A percentile compares a stretch with the other conserved stretches of the same genome.
Conservation (phyloP, 2,329 filamentous ascomycete genomes). For the Alternaria gaisen region DNA sequence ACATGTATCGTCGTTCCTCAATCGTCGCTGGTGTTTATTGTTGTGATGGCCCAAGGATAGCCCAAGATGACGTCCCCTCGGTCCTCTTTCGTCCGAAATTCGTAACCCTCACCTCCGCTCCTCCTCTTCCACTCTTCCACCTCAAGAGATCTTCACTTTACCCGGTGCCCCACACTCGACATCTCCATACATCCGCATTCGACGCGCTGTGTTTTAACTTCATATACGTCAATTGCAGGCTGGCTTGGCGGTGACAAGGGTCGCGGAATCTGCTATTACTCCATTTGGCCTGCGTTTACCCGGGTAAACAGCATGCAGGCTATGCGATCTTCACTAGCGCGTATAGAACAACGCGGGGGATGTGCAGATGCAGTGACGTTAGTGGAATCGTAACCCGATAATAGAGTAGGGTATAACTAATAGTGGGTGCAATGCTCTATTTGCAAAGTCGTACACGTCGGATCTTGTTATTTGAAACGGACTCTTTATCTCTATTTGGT, state of each 20-base stretch:
- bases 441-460: not conserved
- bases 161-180: not conserved
- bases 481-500: no score
- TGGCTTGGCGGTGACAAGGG: conserved; percentile 22
- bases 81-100: not conserved
- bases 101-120: not conserved
- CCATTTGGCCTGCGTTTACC: not conserved
- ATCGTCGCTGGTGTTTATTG: no score
- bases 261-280: not conserved
- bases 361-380: not conserved
- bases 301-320: not conserved
- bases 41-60: not conserved
- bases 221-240: conserved; percentile 25
- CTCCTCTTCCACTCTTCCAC: not conserved
- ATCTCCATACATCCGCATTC: not conserved
- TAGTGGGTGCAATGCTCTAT: not conserved
- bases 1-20: no score
- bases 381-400: no score
- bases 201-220: not conserved
- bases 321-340: not conserved
- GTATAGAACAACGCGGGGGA: not conserved
- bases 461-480: not conserved
- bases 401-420: not conserved
- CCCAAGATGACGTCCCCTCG: not conserved
- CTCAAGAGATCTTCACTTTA: not conserved